Evolutionary conservation across 495 filamentous ascomycete genomes (phyloP).

Genomic region (Tuber umbilicatum): DNA sequence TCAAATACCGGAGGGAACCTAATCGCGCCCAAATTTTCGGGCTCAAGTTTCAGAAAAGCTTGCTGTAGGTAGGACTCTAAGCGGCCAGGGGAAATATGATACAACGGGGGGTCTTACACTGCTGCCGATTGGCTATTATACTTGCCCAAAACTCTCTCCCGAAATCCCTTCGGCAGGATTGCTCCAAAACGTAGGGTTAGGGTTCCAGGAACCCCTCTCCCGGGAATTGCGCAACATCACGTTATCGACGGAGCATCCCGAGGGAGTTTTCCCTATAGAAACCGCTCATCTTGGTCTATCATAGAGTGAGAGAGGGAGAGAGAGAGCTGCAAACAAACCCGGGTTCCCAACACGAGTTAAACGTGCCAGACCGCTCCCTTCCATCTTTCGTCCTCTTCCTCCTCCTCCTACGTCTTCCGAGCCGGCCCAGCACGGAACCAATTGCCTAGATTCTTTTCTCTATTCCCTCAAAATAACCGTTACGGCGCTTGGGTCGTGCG

Average conservation of each 20-base stretch:
- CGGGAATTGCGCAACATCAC: background rate
- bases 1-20: background rate
- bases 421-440: background rate
- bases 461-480: background rate
- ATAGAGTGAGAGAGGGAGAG: background rate
- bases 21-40: background rate
- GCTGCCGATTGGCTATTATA: no score
- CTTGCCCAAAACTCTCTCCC: background rate
- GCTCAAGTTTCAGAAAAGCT: background rate
- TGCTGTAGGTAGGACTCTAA: background rate
- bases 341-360: background rate
- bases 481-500: background rate
- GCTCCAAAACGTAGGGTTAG: background rate
- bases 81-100: background rate
- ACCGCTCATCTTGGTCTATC: background rate
- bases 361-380: background rate
- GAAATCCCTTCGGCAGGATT: background rate
- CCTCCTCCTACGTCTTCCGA: background rate
- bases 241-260: background rate
- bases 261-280: background rate
- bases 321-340: background rate
- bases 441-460: background rate
- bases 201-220: background rate
- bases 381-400: background rate
- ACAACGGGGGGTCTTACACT: no score